Conservation (phyloP, 164 flowering plant species). For the Stephania cephalantha region DNA sequence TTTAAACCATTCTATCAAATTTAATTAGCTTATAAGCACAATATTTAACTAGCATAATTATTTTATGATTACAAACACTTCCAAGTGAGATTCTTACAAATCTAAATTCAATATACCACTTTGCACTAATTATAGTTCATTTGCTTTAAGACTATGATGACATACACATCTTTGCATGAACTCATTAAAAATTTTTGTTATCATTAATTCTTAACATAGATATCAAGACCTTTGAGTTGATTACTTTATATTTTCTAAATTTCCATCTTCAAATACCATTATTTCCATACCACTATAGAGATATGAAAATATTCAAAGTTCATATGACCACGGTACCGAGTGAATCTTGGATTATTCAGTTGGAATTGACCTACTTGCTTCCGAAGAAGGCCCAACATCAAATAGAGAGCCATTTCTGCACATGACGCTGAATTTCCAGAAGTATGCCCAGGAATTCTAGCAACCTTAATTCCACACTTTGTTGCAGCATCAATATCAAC, state of each 20-base stretch:
- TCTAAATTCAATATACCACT: no score
- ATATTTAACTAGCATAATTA: background rate
- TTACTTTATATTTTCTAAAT: background rate
- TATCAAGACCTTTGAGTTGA: background rate
- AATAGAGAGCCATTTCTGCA: slow-evolving; percentile 91
- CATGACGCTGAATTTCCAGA: slow-evolving; percentile 89
- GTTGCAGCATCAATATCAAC: slow-evolving; percentile 84
- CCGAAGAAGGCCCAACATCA: slow-evolving; percentile 79
- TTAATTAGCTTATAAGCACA: background rate
- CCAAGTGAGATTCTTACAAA: background rate
- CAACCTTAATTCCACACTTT: slow-evolving; percentile 72
- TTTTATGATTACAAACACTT: background rate
- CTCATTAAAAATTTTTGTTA: background rate
- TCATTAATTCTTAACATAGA: background rate
- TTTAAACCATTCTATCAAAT: background rate
- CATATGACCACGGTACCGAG: background rate
- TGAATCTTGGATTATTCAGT: background rate
- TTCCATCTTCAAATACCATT: background rate
- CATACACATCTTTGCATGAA: background rate
- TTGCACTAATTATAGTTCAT: no score
- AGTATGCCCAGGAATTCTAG: slow-evolving; percentile 58
- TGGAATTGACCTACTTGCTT: slow-evolving; percentile 51
- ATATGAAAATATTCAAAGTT: background rate
- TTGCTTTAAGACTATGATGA: background rate
- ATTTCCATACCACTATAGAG: background rate